Base-by-base conservation (phyloP, 2,329 filamentous ascomycete species). In the Diaporthe vaccinii region DNA sequence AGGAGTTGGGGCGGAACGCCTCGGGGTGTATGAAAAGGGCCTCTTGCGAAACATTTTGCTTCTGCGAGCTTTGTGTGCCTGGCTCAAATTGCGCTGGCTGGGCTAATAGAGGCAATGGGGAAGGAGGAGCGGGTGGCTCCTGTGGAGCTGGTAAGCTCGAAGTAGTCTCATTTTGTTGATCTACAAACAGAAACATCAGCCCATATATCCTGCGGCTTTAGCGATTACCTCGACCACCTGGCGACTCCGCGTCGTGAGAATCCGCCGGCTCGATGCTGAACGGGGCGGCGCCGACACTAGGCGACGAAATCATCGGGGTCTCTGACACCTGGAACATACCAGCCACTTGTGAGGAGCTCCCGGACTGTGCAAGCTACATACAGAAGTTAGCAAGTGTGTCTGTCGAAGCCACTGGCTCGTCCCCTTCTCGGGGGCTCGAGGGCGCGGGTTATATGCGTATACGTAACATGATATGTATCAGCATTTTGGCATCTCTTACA, bases 1-100 rank as follows among this genome's bases (percentile, higher is more conserved):
- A 86, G 1, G 89, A 88, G 79, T 94, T 93, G 4, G 89, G 90
- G 69, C 91, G 89, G 71, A 93, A 92, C 0, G 87, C 88, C 0
- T 89, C 86, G 1, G 91, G 91, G 72, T 86, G 85, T 67, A 88
- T 81, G 71, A 86, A 86, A 9, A 82, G 77, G 0, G 82, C 79
- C 31, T 80, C 79, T 7, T 41, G 41, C 41, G 34, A 22, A 25
- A 31, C 41, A 44, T 41, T 70, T n/a, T 53, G 22, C 34, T 77
- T 70, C 25, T 74, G 68, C n/a, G 65, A 59, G 20, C 20, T 55
- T 15, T n/a, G 65, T 28, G n/a, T 25, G 14, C 46, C 28, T 41
- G 53, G 73, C 17, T 69, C 71, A 34, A 46, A 4, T 10, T 58
- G 72, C 36, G 57, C 57, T 28, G 62, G 36, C 28, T 73, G 62